Evolutionary conservation across 1,284 basidiomycete species (phyloP), one percentile per base, ranked within the genome.

Genomic region (Macrocystidia cucumis): DNA sequence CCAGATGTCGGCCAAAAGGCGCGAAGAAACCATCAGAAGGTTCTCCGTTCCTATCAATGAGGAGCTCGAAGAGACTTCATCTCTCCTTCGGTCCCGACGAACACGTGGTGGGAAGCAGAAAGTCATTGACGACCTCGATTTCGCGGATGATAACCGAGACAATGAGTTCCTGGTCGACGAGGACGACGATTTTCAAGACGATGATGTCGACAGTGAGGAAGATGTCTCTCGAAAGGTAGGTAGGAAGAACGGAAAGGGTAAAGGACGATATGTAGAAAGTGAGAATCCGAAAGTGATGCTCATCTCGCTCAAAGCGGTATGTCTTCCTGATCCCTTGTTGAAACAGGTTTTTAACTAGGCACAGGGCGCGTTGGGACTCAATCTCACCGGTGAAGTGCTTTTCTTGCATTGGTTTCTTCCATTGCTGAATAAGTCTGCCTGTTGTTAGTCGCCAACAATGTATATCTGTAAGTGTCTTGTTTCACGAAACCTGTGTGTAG

Each of bases 371-470:
- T 69, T 92, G 16, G 91, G 90, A 3, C 62, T 93, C 37, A 93
- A 93, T 54, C 59, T 93, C 41, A 93, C 90, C 1, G 62, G 63
- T 62, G 42, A 36, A 42, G 46, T 39, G 17, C 3, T 14, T 21
- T 9, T 11, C 13, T 25, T 31, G 27, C 20, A 9, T 19, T 33
- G 14, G 14, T 27, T 11, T 16, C 12, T 25, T 23, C 8, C 14
- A 20, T 24, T 25, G 16, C 37, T 32, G 9, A 23, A 32, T 14
- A 18, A 36, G 13, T 28, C 27, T 9, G 30, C 14, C 20, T n/a
- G n/a, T n/a, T n/a, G n/a, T n/a, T n/a, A 64, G 85, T 87, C 9
- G 91, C 91, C 1, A 91, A 90, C 50, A 88, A 91, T 52, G 86
- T 93, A 1, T 90, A 86, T 51, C 57, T 93, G 78, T 90, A 46